These are phyloP conservation scores for Penicillium waksmanii DNA, from an alignment of 495 filamentous ascomycete genomes.

Conservation along the genomic window DNA sequence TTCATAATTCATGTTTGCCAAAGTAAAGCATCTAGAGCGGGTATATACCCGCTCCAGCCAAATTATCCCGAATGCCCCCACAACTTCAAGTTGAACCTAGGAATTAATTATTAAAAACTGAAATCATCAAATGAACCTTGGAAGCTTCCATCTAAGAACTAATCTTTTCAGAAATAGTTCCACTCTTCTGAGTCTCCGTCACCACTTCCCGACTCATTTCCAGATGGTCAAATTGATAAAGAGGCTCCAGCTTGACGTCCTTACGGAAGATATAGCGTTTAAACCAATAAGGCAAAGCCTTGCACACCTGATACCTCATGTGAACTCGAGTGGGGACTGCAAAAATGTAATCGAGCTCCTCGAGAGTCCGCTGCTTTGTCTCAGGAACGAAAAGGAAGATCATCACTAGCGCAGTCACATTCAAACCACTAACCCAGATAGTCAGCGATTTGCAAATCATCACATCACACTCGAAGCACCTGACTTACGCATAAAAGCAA, in stretches of 20 bases:
- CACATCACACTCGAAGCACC: not conserved
- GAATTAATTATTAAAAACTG: too few species aligned
- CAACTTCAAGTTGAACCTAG: too few species aligned
- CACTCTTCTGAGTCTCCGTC: slow-evolving; percentile 7
- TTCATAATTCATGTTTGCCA: slow-evolving; percentile 5
- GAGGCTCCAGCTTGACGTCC: slow-evolving; percentile 58
- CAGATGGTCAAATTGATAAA: slow-evolving; percentile 63
- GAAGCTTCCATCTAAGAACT: not conserved
- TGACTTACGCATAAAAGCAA: slow-evolving; percentile 50
- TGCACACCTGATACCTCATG: slow-evolving; percentile 63
- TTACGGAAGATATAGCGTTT: slow-evolving; percentile 65
- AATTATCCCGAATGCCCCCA: not conserved
- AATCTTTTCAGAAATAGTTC: not conserved
- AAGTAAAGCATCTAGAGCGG: not conserved
- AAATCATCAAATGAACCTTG: too few species aligned
- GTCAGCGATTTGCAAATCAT: slow-evolving; percentile 29
- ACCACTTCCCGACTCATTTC: slow-evolving; percentile 10
- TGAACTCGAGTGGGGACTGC: slow-evolving; percentile 68
- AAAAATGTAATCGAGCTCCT: slow-evolving; percentile 87
- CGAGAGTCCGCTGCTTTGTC: slow-evolving; percentile 78
- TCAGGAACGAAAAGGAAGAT: slow-evolving; percentile 79
- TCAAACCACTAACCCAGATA: slow-evolving; percentile 55
- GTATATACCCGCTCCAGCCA: not conserved
- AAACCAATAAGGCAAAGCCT: slow-evolving; percentile 71
- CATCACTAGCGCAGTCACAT: slow-evolving; percentile 67